phyloP scores from a whole-genome alignment of 352 stramenopile genomes.

The Pythium angustatum region DNA sequence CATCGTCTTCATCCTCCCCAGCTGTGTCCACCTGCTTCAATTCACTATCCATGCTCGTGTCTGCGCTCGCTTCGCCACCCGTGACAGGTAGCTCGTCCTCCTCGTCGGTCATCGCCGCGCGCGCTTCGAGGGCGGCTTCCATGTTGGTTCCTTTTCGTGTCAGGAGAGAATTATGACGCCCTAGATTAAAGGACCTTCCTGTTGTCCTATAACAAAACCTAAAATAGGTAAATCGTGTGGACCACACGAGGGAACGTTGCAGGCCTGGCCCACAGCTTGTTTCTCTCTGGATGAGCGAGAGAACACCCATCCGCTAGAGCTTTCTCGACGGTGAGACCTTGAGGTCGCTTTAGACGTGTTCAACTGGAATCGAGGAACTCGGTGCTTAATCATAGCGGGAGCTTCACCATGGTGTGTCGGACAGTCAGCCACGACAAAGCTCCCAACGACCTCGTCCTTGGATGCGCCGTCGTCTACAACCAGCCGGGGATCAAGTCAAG shows the following conservation, averaged over 20 bases:
- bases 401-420: too few relatives aligned
- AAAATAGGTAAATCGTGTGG: too few relatives aligned
- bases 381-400: too few relatives aligned
- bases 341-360: too few relatives aligned
- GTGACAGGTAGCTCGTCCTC: slow-evolving; percentile 21
- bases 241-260: too few relatives aligned
- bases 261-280: too few relatives aligned
- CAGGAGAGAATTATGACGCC: too few relatives aligned
- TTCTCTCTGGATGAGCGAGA: too few relatives aligned
- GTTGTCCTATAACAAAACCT: not conserved
- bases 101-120: slow-evolving; percentile 21
- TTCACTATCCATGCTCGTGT: slow-evolving; percentile 19
- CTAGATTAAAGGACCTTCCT: too few relatives aligned
- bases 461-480: not conserved
- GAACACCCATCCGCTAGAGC: too few relatives aligned
- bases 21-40: slow-evolving; percentile 36
- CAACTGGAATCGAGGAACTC: too few relatives aligned
- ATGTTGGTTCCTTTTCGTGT: not conserved
- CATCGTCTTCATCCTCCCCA: slow-evolving; percentile 32
- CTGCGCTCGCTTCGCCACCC: slow-evolving; percentile 1
- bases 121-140: slow-evolving; percentile 18
- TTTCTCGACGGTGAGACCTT: too few relatives aligned
- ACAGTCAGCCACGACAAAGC: not conserved
- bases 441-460: not conserved
- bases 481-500: not conserved